Evolutionary conservation across 2,329 filamentous ascomycete species (phyloP).

Genomic region (Nothophoma quercina): DNA sequence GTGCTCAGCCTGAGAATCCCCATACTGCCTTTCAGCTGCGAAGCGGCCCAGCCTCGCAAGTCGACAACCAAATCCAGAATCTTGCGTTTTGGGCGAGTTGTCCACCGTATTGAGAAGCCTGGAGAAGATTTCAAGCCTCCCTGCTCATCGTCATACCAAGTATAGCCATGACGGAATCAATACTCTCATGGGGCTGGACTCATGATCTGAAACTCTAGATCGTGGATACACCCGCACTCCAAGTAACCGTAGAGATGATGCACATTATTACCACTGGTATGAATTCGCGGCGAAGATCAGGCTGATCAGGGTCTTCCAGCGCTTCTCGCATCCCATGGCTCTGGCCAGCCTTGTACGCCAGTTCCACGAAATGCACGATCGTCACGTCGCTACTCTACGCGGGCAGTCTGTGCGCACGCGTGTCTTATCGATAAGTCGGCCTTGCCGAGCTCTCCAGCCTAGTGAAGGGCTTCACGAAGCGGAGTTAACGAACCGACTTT

Average conservation of each 20-base stretch:
- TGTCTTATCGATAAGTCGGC: constrained; percentile 11
- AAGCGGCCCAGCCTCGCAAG: constrained; percentile 2
- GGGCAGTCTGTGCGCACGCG: neutral
- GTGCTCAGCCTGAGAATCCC: neutral
- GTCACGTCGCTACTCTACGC: constrained; percentile 2
- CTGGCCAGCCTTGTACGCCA: neutral
- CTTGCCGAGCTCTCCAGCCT: no score
- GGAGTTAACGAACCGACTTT: constrained; percentile 1
- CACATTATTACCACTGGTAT: neutral
- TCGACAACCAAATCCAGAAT: neutral
- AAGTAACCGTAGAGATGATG: neutral
- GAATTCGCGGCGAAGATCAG: no score
- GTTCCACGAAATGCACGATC: neutral
- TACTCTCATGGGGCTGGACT: constrained; percentile 6
- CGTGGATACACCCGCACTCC: neutral
- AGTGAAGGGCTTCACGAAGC: neutral
- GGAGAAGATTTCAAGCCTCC: constrained; percentile 5
- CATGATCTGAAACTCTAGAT: neutral
- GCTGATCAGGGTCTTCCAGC: constrained; percentile 2
- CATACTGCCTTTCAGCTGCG: neutral
- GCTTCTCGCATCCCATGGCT: neutral
- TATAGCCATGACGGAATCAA: constrained; percentile 13
- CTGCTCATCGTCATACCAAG: constrained; percentile 8
- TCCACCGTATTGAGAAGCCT: neutral
- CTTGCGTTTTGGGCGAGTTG: neutral